Evolutionary conservation across 441 rosid genomes (phyloP).

Genomic region (Breynia disticha): DNA sequence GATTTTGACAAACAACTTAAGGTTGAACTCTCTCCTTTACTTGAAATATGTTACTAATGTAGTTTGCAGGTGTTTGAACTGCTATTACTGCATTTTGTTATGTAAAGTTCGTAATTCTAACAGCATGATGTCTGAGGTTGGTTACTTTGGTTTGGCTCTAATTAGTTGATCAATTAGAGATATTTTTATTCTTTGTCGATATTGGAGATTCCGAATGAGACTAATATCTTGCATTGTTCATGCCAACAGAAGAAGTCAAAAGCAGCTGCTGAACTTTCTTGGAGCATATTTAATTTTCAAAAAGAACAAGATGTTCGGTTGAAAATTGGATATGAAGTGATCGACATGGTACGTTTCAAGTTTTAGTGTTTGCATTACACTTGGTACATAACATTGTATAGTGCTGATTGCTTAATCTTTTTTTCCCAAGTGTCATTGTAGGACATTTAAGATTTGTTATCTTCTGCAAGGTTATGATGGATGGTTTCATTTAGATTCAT

Average conservation of each 20-base stretch:
- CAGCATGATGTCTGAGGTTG: too few species aligned
- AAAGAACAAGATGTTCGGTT: constrained; percentile 75
- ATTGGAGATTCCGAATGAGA: constrained; percentile 1
- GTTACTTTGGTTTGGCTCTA: neutral
- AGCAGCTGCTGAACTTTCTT: constrained; percentile 75
- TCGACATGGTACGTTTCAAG: constrained; percentile 46
- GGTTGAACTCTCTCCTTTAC: constrained; percentile 29
- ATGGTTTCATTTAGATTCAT: too few species aligned
- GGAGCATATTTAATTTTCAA: constrained; percentile 65
- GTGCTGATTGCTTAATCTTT: too few species aligned
- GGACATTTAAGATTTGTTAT: too few species aligned
- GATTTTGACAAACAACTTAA: constrained; percentile 56
- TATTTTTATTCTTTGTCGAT: neutral
- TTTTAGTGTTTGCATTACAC: neutral
- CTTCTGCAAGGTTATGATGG: too few species aligned
- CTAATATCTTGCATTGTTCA: constrained; percentile 7
- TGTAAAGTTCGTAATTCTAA: too few species aligned
- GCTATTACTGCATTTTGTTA: too few species aligned
- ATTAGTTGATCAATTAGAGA: too few species aligned
- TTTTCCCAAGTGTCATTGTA: too few species aligned
- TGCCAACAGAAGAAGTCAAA: constrained; percentile 58
- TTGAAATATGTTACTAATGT: constrained; percentile 1
- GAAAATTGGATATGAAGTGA: constrained; percentile 70
- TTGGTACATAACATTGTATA: too few species aligned
- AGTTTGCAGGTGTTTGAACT: neutral